Conservation (phyloP, 169 alveolate species). For the Plasmodium knowlesi region DNA sequence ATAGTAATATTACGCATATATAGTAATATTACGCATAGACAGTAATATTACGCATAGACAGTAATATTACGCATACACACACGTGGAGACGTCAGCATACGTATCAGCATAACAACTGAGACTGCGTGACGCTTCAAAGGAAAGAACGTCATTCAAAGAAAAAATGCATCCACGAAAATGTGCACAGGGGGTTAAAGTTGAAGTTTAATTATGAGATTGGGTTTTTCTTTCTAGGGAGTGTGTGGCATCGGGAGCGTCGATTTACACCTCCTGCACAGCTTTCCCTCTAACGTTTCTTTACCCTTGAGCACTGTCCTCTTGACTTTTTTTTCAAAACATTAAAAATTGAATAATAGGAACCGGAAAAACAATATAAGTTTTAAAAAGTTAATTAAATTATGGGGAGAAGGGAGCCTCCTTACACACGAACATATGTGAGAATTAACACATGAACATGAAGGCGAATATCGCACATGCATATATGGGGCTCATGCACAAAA, state of each 20-base stretch:
- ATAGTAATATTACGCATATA: conserved; percentile 1
- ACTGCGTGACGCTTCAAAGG: background rate
- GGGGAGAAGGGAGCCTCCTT: background rate
- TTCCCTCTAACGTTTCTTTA: background rate
- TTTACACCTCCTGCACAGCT: background rate
- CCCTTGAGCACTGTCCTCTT: background rate
- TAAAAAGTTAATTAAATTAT: conserved; percentile 1
- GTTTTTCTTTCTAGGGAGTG: background rate
- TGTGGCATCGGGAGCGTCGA: background rate
- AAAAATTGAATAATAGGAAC: background rate
- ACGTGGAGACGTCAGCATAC: background rate
- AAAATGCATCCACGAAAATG: background rate
- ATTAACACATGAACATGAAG: background rate
- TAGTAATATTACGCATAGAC: background rate
- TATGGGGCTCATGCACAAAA: background rate
- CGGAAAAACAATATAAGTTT: conserved; percentile 2
- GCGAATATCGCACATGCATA: background rate
- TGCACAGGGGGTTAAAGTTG: background rate
- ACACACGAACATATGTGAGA: background rate
- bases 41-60: no score
- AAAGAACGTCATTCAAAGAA: background rate
- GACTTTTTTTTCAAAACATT: conserved; percentile 6
- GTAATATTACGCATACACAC: conserved; percentile 1
- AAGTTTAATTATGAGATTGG: background rate
- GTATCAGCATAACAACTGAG: background rate